Evolutionary conservation across 345 rosid species (phyloP).

Genomic region (Acer yangbiense): DNA sequence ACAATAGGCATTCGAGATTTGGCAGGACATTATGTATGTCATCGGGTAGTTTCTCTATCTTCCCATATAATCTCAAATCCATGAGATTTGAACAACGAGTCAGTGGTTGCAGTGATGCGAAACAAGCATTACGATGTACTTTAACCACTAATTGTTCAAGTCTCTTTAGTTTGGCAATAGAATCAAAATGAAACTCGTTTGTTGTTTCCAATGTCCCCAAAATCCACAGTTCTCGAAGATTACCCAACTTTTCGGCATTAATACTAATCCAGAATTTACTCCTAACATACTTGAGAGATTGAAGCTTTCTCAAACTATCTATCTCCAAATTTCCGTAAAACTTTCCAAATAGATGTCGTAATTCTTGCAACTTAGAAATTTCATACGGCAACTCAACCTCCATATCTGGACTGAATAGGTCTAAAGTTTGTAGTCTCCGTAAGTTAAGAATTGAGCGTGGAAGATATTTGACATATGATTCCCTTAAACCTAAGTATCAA

Average conservation of each 20-base stretch:
- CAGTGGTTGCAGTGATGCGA: not conserved
- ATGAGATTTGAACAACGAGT: not conserved
- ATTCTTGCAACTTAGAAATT: too few relatives aligned
- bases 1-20: too few relatives aligned
- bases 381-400: too few relatives aligned
- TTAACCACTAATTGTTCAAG: not conserved
- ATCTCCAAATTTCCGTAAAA: not conserved
- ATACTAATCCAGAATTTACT: not conserved
- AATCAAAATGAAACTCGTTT: not conserved
- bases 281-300: not conserved
- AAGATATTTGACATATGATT: constrained; percentile 13
- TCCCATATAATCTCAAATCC: too few relatives aligned
- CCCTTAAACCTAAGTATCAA: constrained; percentile 30
- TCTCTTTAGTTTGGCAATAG: not conserved
- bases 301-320: not conserved
- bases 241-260: not conserved
- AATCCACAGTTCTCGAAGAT: not conserved
- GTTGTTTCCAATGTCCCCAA: not conserved
- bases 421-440: too few relatives aligned
- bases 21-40: too few relatives aligned
- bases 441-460: constrained; percentile 21
- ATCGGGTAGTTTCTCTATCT: too few relatives aligned
- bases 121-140: not conserved
- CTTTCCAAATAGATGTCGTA: too few relatives aligned
- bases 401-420: too few relatives aligned